Evolutionary conservation across 2,329 filamentous ascomycete species (phyloP).

Genomic region (Onygenales sp.): DNA sequence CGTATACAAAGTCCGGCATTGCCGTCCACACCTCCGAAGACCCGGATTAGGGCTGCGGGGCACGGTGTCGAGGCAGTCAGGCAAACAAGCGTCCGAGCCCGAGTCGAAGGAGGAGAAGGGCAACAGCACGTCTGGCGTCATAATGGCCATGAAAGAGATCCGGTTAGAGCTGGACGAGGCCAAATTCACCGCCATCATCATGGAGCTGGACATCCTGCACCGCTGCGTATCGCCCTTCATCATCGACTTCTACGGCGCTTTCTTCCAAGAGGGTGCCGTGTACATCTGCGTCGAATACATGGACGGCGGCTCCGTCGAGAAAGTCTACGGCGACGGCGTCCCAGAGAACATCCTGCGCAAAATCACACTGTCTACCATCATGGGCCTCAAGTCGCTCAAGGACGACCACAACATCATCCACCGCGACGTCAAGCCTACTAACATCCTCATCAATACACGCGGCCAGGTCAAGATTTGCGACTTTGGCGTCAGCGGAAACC

Average conservation of each 20-base stretch:
- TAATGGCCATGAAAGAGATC: conserved; percentile 99
- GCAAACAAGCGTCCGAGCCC: conserved; percentile 17
- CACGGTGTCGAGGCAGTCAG: conserved; percentile 2
- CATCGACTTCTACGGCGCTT: conserved; percentile 97
- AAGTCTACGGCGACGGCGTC: conserved; percentile 82
- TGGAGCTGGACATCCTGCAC: conserved; percentile 93
- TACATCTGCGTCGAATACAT: conserved; percentile 99
- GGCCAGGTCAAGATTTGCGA: conserved; percentile 98
- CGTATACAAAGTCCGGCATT: conserved; percentile 90
- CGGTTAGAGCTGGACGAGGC: conserved; percentile 89
- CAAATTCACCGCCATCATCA: conserved; percentile 94
- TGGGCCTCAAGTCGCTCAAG: conserved; percentile 86
- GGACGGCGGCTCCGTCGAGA: conserved; percentile 97
- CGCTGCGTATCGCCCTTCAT: conserved; percentile 93
- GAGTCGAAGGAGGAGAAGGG: conserved; percentile 18
- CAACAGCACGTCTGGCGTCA: conserved; percentile 45
- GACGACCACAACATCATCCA: conserved; percentile 99
- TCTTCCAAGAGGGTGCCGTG: conserved; percentile 96
- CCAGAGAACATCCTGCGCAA: conserved; percentile 82
- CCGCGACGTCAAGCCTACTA: conserved; percentile 97
- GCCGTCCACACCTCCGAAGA: conserved; percentile 55
- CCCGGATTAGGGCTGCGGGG: conserved; percentile 52
- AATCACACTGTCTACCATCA: conserved; percentile 79
- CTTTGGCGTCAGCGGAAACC: conserved; percentile 91
- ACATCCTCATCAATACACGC: conserved; percentile 81